phyloP scores from a whole-genome alignment of 495 filamentous ascomycete species.

The Talaromyces ruber region DNA sequence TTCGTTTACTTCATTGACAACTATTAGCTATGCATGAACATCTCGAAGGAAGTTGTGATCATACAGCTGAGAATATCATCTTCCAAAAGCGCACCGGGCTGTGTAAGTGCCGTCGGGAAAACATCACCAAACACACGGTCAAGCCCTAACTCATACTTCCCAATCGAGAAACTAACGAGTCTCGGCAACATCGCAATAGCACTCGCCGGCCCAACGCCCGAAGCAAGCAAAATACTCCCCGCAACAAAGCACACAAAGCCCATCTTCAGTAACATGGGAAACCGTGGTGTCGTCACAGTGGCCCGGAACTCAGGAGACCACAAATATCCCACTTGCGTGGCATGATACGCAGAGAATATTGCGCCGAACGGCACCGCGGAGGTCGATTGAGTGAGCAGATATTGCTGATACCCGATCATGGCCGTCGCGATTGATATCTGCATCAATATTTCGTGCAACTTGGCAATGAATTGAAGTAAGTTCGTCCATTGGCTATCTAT shows the following conservation, averaged over 20 bases:
- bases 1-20: background rate
- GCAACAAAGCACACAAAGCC: background rate
- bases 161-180: background rate
- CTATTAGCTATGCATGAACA: background rate
- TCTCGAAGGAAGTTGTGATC: background rate
- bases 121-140: background rate
- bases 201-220: background rate
- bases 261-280: background rate
- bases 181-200: slow-evolving; percentile 4
- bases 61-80: background rate
- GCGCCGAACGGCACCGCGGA: background rate
- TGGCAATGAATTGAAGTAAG: background rate
- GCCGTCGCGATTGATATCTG: background rate
- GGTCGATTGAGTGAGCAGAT: background rate
- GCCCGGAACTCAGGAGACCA: slow-evolving; percentile 2
- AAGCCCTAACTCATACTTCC: background rate
- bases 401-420: slow-evolving; percentile 3
- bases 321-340: slow-evolving; percentile 1
- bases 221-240: slow-evolving; percentile 2
- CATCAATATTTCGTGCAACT: slow-evolving; percentile 3
- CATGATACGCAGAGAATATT: background rate
- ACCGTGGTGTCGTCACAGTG: background rate
- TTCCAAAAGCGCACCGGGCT: background rate
- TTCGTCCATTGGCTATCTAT: background rate
- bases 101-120: background rate